Evolutionary conservation across 2,329 filamentous ascomycete species (phyloP).

Genomic region (Emmonsiellopsis sp.): DNA sequence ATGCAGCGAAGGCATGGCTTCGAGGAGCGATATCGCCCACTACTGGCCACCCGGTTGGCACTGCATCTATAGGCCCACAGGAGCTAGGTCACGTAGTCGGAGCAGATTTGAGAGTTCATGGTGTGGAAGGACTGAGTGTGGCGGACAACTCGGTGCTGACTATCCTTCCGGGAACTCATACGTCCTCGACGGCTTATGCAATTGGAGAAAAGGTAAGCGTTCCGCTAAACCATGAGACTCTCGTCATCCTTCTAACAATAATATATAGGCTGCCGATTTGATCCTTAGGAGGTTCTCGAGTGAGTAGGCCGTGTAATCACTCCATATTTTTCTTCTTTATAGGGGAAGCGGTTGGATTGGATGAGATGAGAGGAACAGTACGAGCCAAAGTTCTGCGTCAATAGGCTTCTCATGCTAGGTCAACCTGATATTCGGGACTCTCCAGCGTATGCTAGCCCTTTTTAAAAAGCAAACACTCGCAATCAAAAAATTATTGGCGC

Average conservation of each 20-base stretch:
- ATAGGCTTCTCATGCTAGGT: too few relatives aligned
- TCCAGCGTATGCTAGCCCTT: too few relatives aligned
- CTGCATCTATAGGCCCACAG: constrained; percentile 19
- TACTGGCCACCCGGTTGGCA: constrained; percentile 26
- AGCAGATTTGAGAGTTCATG: constrained; percentile 11
- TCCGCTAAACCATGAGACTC: not conserved
- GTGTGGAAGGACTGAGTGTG: constrained; percentile 15
- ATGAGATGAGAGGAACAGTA: too few relatives aligned
- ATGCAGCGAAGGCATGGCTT: not conserved
- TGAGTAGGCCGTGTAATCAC: not conserved
- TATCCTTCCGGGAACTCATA: constrained; percentile 20
- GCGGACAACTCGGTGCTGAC: constrained; percentile 27
- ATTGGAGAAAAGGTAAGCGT: constrained; percentile 20
- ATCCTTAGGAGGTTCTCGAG: constrained; percentile 24
- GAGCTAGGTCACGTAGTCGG: constrained; percentile 23
- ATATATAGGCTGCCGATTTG: constrained; percentile 42
- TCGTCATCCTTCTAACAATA: not conserved
- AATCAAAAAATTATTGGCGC: too few relatives aligned
- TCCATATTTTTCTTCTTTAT: too few relatives aligned
- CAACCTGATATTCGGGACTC: too few relatives aligned
- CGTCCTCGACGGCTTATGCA: constrained; percentile 24
- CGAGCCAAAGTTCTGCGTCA: too few relatives aligned
- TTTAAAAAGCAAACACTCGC: too few relatives aligned
- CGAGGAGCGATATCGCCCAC: constrained; percentile 24
- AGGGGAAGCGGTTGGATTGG: not conserved